Evolutionary conservation across 2,329 filamentous ascomycete species (phyloP).

Genomic region (Escovopsis sp.): DNA sequence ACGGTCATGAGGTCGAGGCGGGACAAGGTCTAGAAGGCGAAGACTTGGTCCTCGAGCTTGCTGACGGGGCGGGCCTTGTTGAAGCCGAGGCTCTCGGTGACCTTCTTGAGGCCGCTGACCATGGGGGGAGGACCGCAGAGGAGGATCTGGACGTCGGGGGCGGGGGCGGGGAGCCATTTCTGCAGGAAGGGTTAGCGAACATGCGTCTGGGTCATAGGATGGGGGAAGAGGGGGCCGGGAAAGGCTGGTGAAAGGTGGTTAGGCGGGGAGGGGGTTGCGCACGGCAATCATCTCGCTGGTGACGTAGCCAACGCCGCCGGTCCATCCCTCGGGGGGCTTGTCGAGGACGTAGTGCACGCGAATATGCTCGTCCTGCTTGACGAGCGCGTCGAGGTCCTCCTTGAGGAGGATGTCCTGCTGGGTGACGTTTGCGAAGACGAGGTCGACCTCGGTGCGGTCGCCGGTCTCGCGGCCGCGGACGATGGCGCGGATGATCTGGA

Average conservation of each 20-base stretch:
- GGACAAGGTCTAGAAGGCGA: slow-evolving; percentile 62
- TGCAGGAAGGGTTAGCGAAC: slow-evolving; percentile 20
- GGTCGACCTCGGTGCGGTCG: slow-evolving; percentile 76
- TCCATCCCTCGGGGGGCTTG: slow-evolving; percentile 86
- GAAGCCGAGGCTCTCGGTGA: slow-evolving; percentile 75
- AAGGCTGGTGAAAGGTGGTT: slow-evolving; percentile 12
- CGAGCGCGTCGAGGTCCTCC: slow-evolving; percentile 75
- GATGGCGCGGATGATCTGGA: slow-evolving; percentile 87
- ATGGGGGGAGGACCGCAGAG: slow-evolving; percentile 94
- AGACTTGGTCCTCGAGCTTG: slow-evolving; percentile 96
- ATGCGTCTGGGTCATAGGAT: not conserved
- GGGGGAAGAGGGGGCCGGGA: not conserved
- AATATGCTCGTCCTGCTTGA: slow-evolving; percentile 64
- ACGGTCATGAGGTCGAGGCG: not conserved
- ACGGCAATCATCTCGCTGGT: slow-evolving; percentile 91
- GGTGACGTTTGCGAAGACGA: slow-evolving; percentile 96
- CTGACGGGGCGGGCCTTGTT: slow-evolving; percentile 86
- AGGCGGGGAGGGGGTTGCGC: too few species aligned
- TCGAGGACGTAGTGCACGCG: slow-evolving; percentile 90
- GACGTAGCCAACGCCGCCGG: slow-evolving; percentile 85
- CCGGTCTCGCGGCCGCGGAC: slow-evolving; percentile 63
- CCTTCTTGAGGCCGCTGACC: slow-evolving; percentile 95
- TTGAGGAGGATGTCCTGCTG: slow-evolving; percentile 81
- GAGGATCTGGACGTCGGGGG: slow-evolving; percentile 79
- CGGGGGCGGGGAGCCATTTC: slow-evolving; percentile 69